Evolutionary conservation across 176 grass and related monocot species (phyloP).

Genomic region (Cenchrus americanus): DNA sequence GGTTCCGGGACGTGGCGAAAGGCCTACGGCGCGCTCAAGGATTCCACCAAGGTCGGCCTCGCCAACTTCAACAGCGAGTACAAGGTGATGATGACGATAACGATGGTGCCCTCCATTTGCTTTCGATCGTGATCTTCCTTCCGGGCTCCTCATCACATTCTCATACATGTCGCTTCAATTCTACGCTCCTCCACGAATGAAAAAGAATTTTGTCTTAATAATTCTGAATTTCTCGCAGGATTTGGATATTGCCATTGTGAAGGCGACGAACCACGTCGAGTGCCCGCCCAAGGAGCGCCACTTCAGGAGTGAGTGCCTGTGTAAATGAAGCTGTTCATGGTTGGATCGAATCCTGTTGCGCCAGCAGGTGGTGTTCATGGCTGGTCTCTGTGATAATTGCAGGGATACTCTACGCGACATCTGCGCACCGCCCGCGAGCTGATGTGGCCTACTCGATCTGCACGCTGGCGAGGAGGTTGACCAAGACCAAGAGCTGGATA

Average conservation of each 20-base stretch:
- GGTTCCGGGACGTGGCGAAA: conserved; percentile 79
- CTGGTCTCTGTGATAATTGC: conserved; percentile 18
- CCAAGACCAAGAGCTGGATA: conserved; percentile 95
- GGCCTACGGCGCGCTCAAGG: conserved; percentile 96
- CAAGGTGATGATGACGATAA: conserved; percentile 54
- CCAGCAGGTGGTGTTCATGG: conserved; percentile 21
- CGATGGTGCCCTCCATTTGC: not conserved
- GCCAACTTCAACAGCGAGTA: conserved; percentile 97
- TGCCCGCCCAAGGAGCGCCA: conserved; percentile 94
- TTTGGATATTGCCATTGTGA: conserved; percentile 94
- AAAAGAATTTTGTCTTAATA: not conserved
- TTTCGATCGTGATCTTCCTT: not conserved
- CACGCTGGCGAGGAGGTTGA: conserved; percentile 70
- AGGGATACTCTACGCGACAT: conserved; percentile 78
- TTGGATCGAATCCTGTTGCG: not conserved
- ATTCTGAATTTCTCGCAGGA: conserved; percentile 50
- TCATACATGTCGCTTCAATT: not conserved
- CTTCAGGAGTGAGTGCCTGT: conserved; percentile 76
- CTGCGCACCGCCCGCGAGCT: conserved; percentile 62
- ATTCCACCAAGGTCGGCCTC: conserved; percentile 97
- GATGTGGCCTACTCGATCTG: conserved; percentile 93
- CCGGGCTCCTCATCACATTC: not conserved
- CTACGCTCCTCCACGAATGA: not conserved
- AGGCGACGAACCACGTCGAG: conserved; percentile 94
- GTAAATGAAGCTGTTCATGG: too few relatives aligned